A percentile compares a stretch with the other conserved stretches of the same genome.
Conservation (phyloP, 1,284 basidiomycete species). For the Austroboletus novae-zelandiae region DNA sequence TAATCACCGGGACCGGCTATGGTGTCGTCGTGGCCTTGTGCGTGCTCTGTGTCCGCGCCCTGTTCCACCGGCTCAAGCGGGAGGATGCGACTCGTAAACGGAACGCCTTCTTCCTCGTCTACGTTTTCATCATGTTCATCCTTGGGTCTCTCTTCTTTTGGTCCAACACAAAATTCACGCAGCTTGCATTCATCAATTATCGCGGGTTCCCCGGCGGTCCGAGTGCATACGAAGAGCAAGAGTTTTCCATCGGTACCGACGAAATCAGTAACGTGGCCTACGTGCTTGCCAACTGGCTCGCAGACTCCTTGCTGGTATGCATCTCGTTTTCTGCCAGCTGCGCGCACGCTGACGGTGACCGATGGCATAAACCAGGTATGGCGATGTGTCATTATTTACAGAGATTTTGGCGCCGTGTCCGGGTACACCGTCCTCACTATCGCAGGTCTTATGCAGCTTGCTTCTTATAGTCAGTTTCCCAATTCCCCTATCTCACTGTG, state of each 20-base stretch:
- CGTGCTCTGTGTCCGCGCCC: conserved; percentile 23
- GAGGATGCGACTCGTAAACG: conserved; percentile 7
- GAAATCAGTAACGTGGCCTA: conserved; percentile 25
- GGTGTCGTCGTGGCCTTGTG: conserved; percentile 27
- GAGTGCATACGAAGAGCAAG: conserved; percentile 19
- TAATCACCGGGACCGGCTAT: conserved; percentile 27
- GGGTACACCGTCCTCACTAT: conserved; percentile 14
- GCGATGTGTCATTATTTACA: conserved; percentile 32
- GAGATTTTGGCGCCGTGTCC: conserved; percentile 14
- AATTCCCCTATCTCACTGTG: neutral
- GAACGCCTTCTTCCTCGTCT: conserved; percentile 25
- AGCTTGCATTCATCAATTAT: conserved; percentile 34
- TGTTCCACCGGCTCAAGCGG: conserved; percentile 18
- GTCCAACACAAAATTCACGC: conserved; percentile 29
- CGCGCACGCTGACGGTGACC: neutral
- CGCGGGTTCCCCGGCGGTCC: conserved; percentile 33
- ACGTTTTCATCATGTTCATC: conserved; percentile 25
- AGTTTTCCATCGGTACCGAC: conserved; percentile 24
- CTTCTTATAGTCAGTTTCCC: conserved; percentile 23
- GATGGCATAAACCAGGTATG: conserved; percentile 26
- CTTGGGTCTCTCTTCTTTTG: conserved; percentile 30
- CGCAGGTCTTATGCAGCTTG: conserved; percentile 25
- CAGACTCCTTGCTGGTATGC: conserved; percentile 30
- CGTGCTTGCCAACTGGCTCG: conserved; percentile 30
- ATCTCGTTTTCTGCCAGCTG: neutral